Evolutionary conservation across 2,329 filamentous ascomycete species (phyloP).

Genomic region (Sporothrix humicola): DNA sequence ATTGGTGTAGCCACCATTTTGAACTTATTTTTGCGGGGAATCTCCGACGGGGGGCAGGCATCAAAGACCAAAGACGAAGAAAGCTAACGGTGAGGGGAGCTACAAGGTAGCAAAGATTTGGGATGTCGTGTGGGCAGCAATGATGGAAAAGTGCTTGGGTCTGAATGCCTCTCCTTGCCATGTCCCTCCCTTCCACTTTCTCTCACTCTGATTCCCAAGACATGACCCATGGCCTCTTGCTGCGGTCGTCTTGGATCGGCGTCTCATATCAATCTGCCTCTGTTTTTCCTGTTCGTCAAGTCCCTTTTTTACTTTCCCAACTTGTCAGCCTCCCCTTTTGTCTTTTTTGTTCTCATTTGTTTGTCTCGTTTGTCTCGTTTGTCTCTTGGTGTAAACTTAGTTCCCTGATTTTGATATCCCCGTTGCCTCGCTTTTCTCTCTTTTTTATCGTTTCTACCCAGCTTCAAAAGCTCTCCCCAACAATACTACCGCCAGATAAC

Average conservation of each 20-base stretch:
- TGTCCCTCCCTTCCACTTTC: neutral
- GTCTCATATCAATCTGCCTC: neutral
- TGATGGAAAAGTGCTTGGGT: neutral
- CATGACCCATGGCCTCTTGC: neutral
- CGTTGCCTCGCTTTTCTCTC: slow-evolving; percentile 5
- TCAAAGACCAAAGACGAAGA: neutral
- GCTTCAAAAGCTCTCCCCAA: neutral
- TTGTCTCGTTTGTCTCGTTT: neutral
- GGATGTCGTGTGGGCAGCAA: neutral
- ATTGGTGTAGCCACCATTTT: neutral
- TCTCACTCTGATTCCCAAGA: neutral
- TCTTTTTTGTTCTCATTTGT: neutral
- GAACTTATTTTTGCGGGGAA: slow-evolving; percentile 16
- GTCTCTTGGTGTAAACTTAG: neutral
- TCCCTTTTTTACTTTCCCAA: neutral
- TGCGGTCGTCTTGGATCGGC: neutral
- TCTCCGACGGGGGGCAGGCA: neutral
- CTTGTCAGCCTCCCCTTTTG: neutral
- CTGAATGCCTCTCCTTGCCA: neutral
- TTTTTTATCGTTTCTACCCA: neutral
- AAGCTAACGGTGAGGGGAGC: neutral
- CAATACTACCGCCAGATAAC: neutral
- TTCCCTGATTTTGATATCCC: neutral
- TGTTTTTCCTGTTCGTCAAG: neutral
- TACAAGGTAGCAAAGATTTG: neutral